phyloP scores from a whole-genome alignment of 768 basidiomycete genomes.

The Tricholomella constricta region DNA sequence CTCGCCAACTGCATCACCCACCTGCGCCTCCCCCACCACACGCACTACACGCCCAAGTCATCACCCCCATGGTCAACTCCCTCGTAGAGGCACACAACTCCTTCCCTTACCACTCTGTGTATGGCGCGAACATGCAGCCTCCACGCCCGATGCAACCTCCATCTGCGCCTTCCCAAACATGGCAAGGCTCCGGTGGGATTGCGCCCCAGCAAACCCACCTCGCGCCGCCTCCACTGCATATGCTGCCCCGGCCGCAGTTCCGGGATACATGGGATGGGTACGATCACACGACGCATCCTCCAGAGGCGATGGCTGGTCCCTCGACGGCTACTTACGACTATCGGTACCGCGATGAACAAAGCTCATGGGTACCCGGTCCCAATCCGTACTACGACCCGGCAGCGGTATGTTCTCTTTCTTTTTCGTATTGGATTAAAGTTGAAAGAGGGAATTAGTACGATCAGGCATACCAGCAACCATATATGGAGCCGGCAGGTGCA shows the following conservation, averaged over 20 bases:
- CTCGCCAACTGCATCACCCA: conserved; percentile 18
- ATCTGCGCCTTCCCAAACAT: conserved; percentile 57
- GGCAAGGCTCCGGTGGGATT: conserved; percentile 64
- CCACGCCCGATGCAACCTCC: conserved; percentile 45
- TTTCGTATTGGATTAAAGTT: neutral
- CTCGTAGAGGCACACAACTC: conserved; percentile 30
- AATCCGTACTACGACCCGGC: conserved; percentile 58
- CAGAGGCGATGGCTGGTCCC: conserved; percentile 49
- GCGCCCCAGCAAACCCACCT: conserved; percentile 68
- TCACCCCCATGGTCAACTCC: conserved; percentile 28
- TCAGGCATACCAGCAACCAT: conserved; percentile 57
- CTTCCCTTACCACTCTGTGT: conserved; percentile 43
- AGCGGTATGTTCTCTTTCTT: conserved; percentile 37
- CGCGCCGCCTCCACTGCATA: conserved; percentile 45
- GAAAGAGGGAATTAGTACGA: conserved; percentile 45
- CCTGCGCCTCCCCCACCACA: conserved; percentile 19
- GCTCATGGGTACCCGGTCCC: conserved; percentile 45
- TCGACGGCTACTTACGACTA: conserved; percentile 54
- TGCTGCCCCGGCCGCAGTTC: conserved; percentile 51
- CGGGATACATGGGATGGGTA: conserved; percentile 65
- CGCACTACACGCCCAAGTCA: conserved; percentile 23
- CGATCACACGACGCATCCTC: conserved; percentile 41
- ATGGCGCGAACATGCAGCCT: conserved; percentile 33
- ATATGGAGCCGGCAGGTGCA: conserved; percentile 54
- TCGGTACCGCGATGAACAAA: conserved; percentile 64